phyloP scores from a whole-genome alignment of 306 rosid genomes.

The Ammopiptanthus mongolicus region DNA sequence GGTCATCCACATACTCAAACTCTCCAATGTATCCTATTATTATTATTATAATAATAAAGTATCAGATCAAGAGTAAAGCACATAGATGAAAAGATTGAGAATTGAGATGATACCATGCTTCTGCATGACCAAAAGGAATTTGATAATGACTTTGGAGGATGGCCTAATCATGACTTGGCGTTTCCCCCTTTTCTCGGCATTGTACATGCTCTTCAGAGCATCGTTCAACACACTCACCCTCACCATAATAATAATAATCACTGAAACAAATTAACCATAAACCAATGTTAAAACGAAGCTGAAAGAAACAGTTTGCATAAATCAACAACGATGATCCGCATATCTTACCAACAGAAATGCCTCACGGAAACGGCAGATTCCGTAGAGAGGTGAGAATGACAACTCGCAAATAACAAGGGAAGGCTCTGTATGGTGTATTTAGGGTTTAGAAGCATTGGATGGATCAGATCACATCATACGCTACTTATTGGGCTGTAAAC shows the following conservation, averaged over 20 bases:
- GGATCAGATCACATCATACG: neutral
- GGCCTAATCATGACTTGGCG: conserved; percentile 53
- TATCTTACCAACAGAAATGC: too few species aligned
- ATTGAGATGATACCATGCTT: conserved; percentile 21
- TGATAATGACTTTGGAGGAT: conserved; percentile 41
- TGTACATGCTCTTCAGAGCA: conserved; percentile 53
- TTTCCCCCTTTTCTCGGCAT: conserved; percentile 50
- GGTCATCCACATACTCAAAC: conserved; percentile 50
- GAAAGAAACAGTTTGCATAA: neutral
- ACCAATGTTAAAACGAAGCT: neutral
- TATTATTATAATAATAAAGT: too few species aligned
- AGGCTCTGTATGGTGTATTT: neutral
- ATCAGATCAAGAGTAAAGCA: too few species aligned
- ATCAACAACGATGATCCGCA: too few species aligned
- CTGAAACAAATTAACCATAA: neutral
- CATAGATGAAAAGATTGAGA: too few species aligned
- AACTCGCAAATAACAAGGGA: too few species aligned
- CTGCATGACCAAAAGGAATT: conserved; percentile 45
- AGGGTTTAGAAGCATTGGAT: neutral
- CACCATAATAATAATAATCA: conserved; percentile 27
- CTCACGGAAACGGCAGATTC: too few species aligned
- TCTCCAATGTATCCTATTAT: conserved; percentile 40
- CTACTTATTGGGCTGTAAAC: neutral
- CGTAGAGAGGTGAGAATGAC: neutral
- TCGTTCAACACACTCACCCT: conserved; percentile 41